Percentiles rank a stretch among this genome's conserved stretches.
Conservation (phyloP, 495 filamentous ascomycete species). For the Penicillium pancosmium region DNA sequence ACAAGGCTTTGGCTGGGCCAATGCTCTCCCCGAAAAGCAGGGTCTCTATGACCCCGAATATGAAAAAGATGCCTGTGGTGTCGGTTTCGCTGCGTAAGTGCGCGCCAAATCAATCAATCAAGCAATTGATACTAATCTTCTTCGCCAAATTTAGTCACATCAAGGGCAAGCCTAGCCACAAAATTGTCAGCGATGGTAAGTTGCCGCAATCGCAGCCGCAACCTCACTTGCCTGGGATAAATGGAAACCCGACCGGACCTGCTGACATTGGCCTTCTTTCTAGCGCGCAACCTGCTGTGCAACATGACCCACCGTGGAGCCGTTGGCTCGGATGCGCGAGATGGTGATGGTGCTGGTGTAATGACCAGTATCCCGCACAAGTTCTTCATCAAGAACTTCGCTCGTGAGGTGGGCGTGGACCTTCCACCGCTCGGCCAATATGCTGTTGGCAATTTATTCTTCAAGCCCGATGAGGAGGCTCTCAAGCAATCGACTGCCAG, state of each 20-base stretch:
- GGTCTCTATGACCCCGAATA: slow-evolving; percentile 95
- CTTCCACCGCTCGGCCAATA: slow-evolving; percentile 92
- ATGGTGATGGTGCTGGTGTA: slow-evolving; percentile 97
- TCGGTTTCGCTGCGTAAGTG: slow-evolving; percentile 96
- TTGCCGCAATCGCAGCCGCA: slow-evolving; percentile 7
- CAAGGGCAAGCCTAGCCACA: slow-evolving; percentile 96
- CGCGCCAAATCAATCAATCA: neutral
- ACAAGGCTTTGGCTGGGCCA: slow-evolving; percentile 89
- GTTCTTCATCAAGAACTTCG: slow-evolving; percentile 99
- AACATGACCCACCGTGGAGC: slow-evolving; percentile 99
- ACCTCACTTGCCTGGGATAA: slow-evolving; percentile 3
- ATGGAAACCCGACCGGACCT: slow-evolving; percentile 2
- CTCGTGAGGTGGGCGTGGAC: slow-evolving; percentile 80
- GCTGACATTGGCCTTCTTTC: slow-evolving; percentile 5
- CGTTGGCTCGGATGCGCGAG: slow-evolving; percentile 95
- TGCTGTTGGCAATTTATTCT: slow-evolving; percentile 97
- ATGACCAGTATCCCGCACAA: slow-evolving; percentile 99
- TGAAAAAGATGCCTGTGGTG: slow-evolving; percentile 99
- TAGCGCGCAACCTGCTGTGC: slow-evolving; percentile 91
- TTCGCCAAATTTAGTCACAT: slow-evolving; percentile 68
- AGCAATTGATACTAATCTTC: slow-evolving; percentile 20
- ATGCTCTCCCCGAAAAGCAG: slow-evolving; percentile 94
- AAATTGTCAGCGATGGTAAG: slow-evolving; percentile 99
- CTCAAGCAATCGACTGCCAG: slow-evolving; percentile 82
- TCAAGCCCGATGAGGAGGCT: slow-evolving; percentile 91